phyloP scores from a whole-genome alignment of 352 stramenopile genomes.

The Pythium monospermum region DNA sequence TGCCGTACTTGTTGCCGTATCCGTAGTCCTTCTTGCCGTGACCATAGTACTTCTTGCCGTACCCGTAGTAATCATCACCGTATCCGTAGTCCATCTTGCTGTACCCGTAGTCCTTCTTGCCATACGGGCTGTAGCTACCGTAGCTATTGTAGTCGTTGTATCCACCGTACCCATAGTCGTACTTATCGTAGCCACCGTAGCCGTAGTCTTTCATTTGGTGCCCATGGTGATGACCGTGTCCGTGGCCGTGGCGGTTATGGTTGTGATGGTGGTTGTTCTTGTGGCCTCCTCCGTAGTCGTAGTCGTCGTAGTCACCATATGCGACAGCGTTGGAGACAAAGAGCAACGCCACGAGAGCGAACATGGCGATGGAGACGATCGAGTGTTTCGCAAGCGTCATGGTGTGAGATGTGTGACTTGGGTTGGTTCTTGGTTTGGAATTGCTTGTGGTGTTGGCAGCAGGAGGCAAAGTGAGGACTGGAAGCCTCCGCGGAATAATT shows the following conservation, averaged over 20 bases:
- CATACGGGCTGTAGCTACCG: background rate
- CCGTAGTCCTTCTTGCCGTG: background rate
- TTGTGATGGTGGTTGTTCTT: background rate
- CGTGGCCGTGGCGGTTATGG: too few relatives aligned
- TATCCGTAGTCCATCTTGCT: background rate
- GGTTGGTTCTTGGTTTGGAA: background rate
- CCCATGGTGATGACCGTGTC: background rate
- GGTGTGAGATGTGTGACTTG: background rate
- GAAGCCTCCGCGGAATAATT: background rate
- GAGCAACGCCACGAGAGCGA: background rate
- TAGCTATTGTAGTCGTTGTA: background rate
- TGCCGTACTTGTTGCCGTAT: background rate
- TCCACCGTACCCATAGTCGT: conserved; percentile 1
- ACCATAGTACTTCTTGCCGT: background rate
- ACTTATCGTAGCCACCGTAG: background rate
- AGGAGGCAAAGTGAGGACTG: background rate
- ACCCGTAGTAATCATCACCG: background rate
- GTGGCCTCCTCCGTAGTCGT: background rate
- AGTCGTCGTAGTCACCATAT: background rate
- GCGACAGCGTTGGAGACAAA: background rate
- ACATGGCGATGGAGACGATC: background rate
- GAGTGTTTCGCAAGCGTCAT: background rate
- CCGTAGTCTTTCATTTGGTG: background rate
- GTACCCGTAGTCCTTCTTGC: background rate
- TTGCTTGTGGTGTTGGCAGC: background rate